Evolutionary conservation across 768 basidiomycete species (phyloP).

Genomic region (Suillus placidus): DNA sequence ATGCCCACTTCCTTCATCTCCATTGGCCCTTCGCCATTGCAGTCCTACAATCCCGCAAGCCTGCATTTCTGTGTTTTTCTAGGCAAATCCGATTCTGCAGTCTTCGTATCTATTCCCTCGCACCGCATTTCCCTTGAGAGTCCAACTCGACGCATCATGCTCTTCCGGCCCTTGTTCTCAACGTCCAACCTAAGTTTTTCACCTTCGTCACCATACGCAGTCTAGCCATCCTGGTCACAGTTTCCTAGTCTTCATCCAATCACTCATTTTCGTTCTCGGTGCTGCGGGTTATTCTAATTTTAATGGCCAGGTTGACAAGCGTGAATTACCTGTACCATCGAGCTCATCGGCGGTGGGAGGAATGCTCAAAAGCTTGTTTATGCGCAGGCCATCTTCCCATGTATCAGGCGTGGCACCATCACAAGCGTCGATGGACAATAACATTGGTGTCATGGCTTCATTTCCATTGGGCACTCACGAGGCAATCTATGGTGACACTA

Average conservation of each 20-base stretch:
- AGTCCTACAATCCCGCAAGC: background rate
- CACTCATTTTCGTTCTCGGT: conserved; percentile 50
- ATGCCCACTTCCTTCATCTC: background rate
- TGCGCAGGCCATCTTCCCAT: conserved; percentile 89
- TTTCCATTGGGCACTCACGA: conserved; percentile 40
- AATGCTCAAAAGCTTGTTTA: conserved; percentile 85
- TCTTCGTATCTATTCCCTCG: background rate
- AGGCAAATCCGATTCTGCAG: background rate
- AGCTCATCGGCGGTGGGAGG: conserved; percentile 69
- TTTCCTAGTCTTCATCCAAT: background rate
- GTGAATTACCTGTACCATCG: conserved; percentile 83
- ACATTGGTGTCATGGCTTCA: conserved; percentile 25
- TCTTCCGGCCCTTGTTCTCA: background rate
- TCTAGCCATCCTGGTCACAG: background rate
- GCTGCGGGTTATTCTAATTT: conserved; percentile 7
- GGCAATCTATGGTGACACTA: conserved; percentile 68
- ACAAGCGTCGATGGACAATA: conserved; percentile 53
- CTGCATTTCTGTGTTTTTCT: background rate
- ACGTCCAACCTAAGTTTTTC: background rate
- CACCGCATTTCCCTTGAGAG: background rate
- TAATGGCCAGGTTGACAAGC: conserved; percentile 72
- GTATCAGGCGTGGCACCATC: conserved; percentile 44
- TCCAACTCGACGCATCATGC: background rate
- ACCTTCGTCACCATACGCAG: background rate
- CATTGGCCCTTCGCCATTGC: background rate